phyloP scores from a whole-genome alignment of 768 basidiomycete species.

The Suillus brevipes region DNA sequence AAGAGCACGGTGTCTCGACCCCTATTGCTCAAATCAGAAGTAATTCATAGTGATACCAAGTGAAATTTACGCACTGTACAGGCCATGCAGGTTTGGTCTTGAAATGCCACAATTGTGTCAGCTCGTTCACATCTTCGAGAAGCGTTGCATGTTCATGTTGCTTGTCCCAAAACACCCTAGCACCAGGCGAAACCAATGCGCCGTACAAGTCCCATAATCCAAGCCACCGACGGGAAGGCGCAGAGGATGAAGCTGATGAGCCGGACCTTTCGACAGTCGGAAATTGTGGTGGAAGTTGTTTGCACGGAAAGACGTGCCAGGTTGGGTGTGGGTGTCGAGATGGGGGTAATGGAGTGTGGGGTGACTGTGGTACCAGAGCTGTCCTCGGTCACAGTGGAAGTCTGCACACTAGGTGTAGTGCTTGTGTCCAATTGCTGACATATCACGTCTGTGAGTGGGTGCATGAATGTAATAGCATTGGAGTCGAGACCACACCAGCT shows the following conservation, averaged over 20 bases:
- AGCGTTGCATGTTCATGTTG: conserved; percentile 83
- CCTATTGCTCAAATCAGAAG: conserved; percentile 38
- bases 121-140: conserved; percentile 86
- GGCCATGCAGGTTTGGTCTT: conserved; percentile 94
- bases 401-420: conserved; percentile 19
- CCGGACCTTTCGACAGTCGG: conserved; percentile 30
- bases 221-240: conserved; percentile 55
- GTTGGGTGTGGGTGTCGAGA: background rate
- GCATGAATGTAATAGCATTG: conserved; percentile 59
- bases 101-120: conserved; percentile 92
- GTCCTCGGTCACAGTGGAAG: background rate
- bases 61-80: conserved; percentile 62
- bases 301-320: background rate
- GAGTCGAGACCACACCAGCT: conserved; percentile 70
- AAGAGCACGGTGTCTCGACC: conserved; percentile 89
- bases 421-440: conserved; percentile 20
- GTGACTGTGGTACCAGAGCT: background rate
- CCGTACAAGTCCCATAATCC: conserved; percentile 94
- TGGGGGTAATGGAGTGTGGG: background rate
- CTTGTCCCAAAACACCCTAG: conserved; percentile 84
- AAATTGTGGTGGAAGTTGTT: background rate
- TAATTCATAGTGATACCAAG: conserved; percentile 15
- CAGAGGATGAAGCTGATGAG: conserved; percentile 15
- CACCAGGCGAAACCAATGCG: conserved; percentile 83
- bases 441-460: conserved; percentile 10